A percentile compares a stretch with the other conserved stretches of the same genome.
These are phyloP conservation scores for Mycena maculata DNA, from an alignment of 768 basidiomycete genomes.

Conservation along the genomic window DNA sequence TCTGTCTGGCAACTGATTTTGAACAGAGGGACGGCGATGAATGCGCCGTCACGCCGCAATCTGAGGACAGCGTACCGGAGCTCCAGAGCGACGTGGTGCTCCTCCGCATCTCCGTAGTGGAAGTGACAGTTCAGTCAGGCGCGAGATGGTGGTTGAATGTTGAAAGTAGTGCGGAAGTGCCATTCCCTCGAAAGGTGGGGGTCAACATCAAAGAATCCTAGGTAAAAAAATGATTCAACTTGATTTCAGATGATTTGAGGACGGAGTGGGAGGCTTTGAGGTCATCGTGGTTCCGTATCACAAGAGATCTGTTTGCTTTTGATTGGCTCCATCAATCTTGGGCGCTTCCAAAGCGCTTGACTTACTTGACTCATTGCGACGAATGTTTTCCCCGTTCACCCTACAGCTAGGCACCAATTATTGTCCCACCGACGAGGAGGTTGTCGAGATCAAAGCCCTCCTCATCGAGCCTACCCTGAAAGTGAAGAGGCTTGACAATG, in stretches of 20 bases:
- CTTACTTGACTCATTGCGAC: too few species aligned
- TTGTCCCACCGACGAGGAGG: slow-evolving; percentile 15
- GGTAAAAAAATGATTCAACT: slow-evolving; percentile 50
- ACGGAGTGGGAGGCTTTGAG: slow-evolving; percentile 57
- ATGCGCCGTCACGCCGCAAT: slow-evolving; percentile 79
- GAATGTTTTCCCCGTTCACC: slow-evolving; percentile 20
- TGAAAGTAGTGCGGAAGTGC: slow-evolving; percentile 77
- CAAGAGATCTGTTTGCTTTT: background rate
- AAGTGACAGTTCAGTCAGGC: too few species aligned
- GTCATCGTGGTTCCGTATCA: slow-evolving; percentile 7
- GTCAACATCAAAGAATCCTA: background rate
- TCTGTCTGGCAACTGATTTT: too few species aligned
- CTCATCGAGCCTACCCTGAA: slow-evolving; percentile 8
- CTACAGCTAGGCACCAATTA: slow-evolving; percentile 19
- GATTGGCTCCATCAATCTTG: background rate
- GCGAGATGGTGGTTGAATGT: too few species aligned
- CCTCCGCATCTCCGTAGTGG: slow-evolving; percentile 70
- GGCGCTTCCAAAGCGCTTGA: too few species aligned
- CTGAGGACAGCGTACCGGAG: slow-evolving; percentile 79
- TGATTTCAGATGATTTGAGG: slow-evolving; percentile 69
- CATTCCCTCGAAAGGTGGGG: slow-evolving; percentile 63
- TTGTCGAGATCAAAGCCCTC: slow-evolving; percentile 5
- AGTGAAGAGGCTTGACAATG: background rate
- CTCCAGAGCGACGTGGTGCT: slow-evolving; percentile 73
- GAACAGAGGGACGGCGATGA: slow-evolving; percentile 81